These are phyloP conservation scores for Cucurbita ficifolia DNA, from an alignment of 306 rosid species.

Conservation along the genomic window DNA sequence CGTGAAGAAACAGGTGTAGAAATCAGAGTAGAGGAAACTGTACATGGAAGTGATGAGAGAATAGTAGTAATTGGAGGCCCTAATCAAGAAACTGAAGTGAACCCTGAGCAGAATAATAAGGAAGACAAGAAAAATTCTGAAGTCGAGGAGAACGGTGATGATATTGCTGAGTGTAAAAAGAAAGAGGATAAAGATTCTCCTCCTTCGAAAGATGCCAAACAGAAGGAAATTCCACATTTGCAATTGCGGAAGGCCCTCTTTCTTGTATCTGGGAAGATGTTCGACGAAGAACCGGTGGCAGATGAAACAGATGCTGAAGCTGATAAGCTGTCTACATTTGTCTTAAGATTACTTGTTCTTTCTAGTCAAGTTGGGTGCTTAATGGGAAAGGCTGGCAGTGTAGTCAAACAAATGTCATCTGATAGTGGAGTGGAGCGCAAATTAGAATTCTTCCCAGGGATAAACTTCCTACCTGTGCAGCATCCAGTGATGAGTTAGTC, in stretches of 20 bases:
- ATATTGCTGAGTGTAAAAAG: constrained; percentile 11
- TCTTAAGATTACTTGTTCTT: constrained; percentile 55
- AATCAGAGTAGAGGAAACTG: constrained; percentile 54
- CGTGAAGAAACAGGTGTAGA: constrained; percentile 47
- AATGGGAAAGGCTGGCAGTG: constrained; percentile 85
- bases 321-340: constrained; percentile 20
- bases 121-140: constrained; percentile 23
- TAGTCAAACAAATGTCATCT: constrained; percentile 65
- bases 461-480: constrained; percentile 62
- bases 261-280: constrained; percentile 52
- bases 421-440: constrained; percentile 94
- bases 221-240: constrained; percentile 26
- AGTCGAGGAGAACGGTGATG: constrained; percentile 14
- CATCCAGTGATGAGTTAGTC: constrained; percentile 55
- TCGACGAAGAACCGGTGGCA: constrained; percentile 32
- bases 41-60: constrained; percentile 65
- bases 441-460: constrained; percentile 76
- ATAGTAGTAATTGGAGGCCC: constrained; percentile 35
- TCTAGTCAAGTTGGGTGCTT: constrained; percentile 81
- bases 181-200: constrained; percentile 21
- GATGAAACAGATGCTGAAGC: constrained; percentile 28
- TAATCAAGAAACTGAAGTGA: constrained; percentile 37
- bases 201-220: constrained; percentile 20
- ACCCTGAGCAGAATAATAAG: constrained; percentile 26
- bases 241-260: constrained; percentile 45